These are phyloP conservation scores for Boletales sp. DNA, from an alignment of 768 basidiomycete species.

Conservation along the genomic window DNA sequence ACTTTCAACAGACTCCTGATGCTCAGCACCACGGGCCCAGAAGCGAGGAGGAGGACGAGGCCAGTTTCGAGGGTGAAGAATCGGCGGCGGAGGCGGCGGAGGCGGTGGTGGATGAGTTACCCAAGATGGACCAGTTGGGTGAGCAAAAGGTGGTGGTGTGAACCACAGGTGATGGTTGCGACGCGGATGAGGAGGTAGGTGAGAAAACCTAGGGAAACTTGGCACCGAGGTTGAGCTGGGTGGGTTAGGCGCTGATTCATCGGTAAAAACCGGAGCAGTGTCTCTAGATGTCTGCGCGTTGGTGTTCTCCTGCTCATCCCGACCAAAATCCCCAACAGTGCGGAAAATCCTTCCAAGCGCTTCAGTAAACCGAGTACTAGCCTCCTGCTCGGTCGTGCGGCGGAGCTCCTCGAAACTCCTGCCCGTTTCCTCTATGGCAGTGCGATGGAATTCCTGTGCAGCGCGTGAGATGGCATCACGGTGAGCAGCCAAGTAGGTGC, in stretches of 20 bases:
- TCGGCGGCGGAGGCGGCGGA: slow-evolving; percentile 16
- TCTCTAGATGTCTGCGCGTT: slow-evolving; percentile 3
- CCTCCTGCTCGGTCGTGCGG: slow-evolving; percentile 58
- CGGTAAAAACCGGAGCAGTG: neutral
- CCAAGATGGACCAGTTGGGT: slow-evolving; percentile 12
- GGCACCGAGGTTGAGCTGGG: slow-evolving; percentile 5
- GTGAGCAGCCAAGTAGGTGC: slow-evolving; percentile 67
- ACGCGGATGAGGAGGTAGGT: slow-evolving; percentile 14
- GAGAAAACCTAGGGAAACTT: slow-evolving; percentile 14
- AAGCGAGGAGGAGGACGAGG: slow-evolving; percentile 22
- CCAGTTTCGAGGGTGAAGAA: slow-evolving; percentile 16
- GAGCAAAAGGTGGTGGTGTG: slow-evolving; percentile 8
- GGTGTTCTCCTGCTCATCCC: slow-evolving; percentile 12
- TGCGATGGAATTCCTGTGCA: slow-evolving; percentile 50
- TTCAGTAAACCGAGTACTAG: slow-evolving; percentile 58
- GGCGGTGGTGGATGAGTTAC: slow-evolving; percentile 18
- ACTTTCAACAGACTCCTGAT: neutral
- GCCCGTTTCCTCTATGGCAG: slow-evolving; percentile 36
- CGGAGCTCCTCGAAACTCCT: slow-evolving; percentile 44
- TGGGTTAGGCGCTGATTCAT: slow-evolving; percentile 7
- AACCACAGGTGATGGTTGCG: slow-evolving; percentile 27
- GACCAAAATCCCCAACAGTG: slow-evolving; percentile 40
- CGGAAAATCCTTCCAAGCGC: slow-evolving; percentile 59
- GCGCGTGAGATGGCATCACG: slow-evolving; percentile 57
- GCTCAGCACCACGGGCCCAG: slow-evolving; percentile 12